A percentile compares a stretch with the other conserved stretches of the same genome.
phyloP scores from a whole-genome alignment of 176 grass and related monocot genomes.

The Aegilops speltoides region DNA sequence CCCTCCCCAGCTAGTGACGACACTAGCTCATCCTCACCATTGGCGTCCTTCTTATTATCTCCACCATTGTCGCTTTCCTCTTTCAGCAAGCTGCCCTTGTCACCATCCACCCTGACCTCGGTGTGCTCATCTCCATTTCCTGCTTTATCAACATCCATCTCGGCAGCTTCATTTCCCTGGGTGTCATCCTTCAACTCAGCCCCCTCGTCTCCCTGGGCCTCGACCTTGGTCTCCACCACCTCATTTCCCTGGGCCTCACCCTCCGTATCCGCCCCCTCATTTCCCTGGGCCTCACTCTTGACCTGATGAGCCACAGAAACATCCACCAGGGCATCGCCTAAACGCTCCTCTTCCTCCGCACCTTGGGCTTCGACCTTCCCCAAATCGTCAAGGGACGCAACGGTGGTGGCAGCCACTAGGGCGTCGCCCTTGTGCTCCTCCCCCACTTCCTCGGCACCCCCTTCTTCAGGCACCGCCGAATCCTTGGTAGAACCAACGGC shows the following conservation, averaged over 20 bases:
- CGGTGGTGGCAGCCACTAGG: background rate
- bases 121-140: constrained; percentile 28
- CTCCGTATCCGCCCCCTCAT: background rate
- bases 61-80: background rate
- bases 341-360: constrained; percentile 1
- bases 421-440: background rate
- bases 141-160: constrained; percentile 27
- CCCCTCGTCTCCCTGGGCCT: background rate
- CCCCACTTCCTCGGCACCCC: constrained; percentile 27
- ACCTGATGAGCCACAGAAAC: constrained; percentile 15
- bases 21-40: constrained; percentile 24
- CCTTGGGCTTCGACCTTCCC: constrained; percentile 9
- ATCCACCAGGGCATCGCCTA: constrained; percentile 14
- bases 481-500: background rate
- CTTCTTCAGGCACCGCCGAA: background rate
- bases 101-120: constrained; percentile 12
- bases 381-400: constrained; percentile 2
- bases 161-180: background rate
- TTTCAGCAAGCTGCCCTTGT: background rate
- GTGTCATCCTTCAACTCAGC: background rate
- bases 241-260: constrained; percentile 1
- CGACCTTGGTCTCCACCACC: background rate
- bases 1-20: background rate
- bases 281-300: background rate
- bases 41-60: constrained; percentile 11